Percentiles rank a stretch among this genome's conserved stretches.
Evolutionary conservation across 768 basidiomycete species (phyloP).

Genomic region (Chalciporus piperatus): DNA sequence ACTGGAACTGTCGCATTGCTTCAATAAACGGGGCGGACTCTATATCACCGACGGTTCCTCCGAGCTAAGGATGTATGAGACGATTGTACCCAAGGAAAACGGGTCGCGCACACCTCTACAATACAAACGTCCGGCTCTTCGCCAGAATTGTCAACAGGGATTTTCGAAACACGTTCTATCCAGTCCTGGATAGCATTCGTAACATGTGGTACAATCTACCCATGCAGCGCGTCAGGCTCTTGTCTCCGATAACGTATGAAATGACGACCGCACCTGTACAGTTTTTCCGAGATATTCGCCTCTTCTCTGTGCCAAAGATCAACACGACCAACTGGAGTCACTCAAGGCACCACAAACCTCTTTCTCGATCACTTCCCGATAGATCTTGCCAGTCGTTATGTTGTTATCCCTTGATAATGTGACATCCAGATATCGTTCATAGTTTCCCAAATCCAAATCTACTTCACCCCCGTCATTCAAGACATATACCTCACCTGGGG

Average conservation of each 20-base stretch:
- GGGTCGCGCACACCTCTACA: constrained; percentile 68
- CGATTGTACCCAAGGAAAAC: neutral
- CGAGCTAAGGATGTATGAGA: constrained; percentile 57
- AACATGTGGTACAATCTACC: constrained; percentile 92
- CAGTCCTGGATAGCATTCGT: constrained; percentile 98
- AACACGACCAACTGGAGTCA: constrained; percentile 7
- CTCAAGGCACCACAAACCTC: constrained; percentile 62
- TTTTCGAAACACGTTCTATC: constrained; percentile 92
- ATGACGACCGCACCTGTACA: constrained; percentile 64
- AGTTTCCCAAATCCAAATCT: constrained; percentile 96
- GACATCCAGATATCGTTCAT: constrained; percentile 95
- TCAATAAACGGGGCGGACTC: constrained; percentile 98
- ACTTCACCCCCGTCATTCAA: constrained; percentile 98
- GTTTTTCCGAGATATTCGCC: constrained; percentile 95
- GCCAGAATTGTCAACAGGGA: constrained; percentile 92
- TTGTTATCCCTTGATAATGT: constrained; percentile 95
- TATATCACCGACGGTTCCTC: constrained; percentile 98
- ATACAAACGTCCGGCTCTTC: constrained; percentile 96
- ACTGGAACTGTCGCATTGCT: constrained; percentile 99
- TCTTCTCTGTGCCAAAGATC: constrained; percentile 49
- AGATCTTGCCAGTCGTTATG: constrained; percentile 98
- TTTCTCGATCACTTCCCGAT: constrained; percentile 93
- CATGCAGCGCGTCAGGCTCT: constrained; percentile 7
- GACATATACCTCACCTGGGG: constrained; percentile 91
- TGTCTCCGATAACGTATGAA: neutral